Evolutionary conservation across 192 early-diverging fungal species (phyloP).

Genomic region (Backusella macrospora): DNA sequence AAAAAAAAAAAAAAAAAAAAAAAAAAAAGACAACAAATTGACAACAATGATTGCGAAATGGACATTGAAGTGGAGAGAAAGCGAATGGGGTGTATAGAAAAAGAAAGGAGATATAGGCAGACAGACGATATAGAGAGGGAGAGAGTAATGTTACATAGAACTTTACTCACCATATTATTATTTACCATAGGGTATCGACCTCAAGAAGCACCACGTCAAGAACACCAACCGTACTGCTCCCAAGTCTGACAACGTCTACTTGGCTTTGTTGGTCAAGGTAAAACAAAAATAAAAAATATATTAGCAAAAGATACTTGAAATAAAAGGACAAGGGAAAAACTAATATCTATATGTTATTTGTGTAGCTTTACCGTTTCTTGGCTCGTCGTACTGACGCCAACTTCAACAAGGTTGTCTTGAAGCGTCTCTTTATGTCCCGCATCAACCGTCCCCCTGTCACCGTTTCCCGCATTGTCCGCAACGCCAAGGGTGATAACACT

Average conservation of each 20-base stretch:
- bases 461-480: conserved; percentile 82
- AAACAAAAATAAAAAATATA: conserved; percentile 20
- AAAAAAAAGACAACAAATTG: no score
- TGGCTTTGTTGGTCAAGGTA: conserved; percentile 97
- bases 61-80: no score
- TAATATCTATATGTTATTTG: background rate
- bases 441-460: conserved; percentile 96
- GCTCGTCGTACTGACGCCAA: conserved; percentile 97
- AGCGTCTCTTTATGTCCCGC: conserved; percentile 98
- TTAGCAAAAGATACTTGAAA: no score
- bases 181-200: conserved; percentile 99
- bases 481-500: conserved; percentile 84
- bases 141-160: no score
- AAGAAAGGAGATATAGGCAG: no score
- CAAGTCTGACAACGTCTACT: conserved; percentile 95
- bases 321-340: background rate
- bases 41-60: no score
- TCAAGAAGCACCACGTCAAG: conserved; percentile 98
- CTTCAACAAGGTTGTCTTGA: conserved; percentile 99
- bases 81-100: no score
- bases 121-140: no score
- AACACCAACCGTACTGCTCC: conserved; percentile 88
- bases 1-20: no score
- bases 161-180: no score
- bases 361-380: conserved; percentile 95